phyloP scores from a whole-genome alignment of 73 alveolate species.

The Paramecium sonneborni region DNA sequence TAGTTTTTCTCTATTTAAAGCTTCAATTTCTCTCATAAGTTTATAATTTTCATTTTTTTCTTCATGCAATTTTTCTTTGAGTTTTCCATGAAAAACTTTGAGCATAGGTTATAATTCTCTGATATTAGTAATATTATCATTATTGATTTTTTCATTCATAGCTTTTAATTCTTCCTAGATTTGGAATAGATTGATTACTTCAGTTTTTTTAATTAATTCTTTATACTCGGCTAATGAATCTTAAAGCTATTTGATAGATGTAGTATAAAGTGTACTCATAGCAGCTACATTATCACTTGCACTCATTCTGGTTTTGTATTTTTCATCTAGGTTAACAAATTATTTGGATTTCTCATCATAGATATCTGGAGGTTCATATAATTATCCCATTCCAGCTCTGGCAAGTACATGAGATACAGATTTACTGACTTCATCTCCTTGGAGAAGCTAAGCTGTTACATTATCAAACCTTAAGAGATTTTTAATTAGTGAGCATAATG shows the following conservation, averaged over 20 bases:
- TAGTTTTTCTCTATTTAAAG: slow-evolving; percentile 37
- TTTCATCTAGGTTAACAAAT: slow-evolving; percentile 65
- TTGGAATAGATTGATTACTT: background rate
- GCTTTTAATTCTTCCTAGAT: background rate
- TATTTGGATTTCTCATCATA: slow-evolving; percentile 67
- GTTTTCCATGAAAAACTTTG: slow-evolving; percentile 9
- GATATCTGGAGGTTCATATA: slow-evolving; percentile 69
- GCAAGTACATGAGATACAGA: slow-evolving; percentile 53
- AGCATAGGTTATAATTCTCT: slow-evolving; percentile 44
- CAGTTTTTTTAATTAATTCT: slow-evolving; percentile 36
- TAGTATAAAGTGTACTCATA: slow-evolving; percentile 10
- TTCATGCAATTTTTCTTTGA: slow-evolving; percentile 40
- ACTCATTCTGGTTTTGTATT: slow-evolving; percentile 61
- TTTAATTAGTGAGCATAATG: slow-evolving; percentile 63
- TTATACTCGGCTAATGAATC: slow-evolving; percentile 35
- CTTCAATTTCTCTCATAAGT: slow-evolving; percentile 40
- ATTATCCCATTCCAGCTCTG: slow-evolving; percentile 54
- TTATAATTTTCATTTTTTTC: slow-evolving; percentile 50
- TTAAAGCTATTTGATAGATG: background rate
- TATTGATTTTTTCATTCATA: slow-evolving; percentile 29
- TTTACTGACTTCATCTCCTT: slow-evolving; percentile 67
- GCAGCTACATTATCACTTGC: slow-evolving; percentile 66
- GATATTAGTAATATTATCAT: slow-evolving; percentile 6
- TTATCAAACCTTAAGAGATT: slow-evolving; percentile 55
- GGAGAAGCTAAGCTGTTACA: slow-evolving; percentile 13